These are phyloP conservation scores for Phytophthora pini DNA, from an alignment of 352 stramenopile genomes.

Conservation along the genomic window DNA sequence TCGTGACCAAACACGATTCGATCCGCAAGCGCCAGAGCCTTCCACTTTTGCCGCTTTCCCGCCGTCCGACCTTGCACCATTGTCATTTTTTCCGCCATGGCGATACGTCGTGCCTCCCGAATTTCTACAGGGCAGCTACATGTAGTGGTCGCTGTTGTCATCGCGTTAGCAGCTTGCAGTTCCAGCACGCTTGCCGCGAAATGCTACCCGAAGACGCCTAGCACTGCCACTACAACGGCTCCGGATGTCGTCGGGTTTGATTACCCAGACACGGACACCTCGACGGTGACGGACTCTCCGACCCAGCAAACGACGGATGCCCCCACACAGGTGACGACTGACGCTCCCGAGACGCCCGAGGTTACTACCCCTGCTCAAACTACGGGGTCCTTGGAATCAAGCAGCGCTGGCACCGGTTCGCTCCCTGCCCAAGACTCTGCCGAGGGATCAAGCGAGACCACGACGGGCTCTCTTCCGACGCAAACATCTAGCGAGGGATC, in stretches of 20 bases:
- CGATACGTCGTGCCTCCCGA: slow-evolving; percentile 12
- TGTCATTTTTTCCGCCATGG: slow-evolving; percentile 19
- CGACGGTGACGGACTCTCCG: slow-evolving; percentile 26
- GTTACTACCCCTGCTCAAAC: slow-evolving; percentile 14
- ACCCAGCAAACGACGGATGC: slow-evolving; percentile 22
- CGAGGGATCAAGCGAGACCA: neutral
- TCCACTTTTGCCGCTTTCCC: neutral
- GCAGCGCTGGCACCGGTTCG: slow-evolving; percentile 9
- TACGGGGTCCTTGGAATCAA: slow-evolving; percentile 11
- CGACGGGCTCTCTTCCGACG: neutral
- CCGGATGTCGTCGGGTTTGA: slow-evolving; percentile 14
- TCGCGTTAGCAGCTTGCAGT: slow-evolving; percentile 14
- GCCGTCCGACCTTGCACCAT: slow-evolving; percentile 9
- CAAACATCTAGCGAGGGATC: slow-evolving; percentile 12
- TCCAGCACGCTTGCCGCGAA: slow-evolving; percentile 19
- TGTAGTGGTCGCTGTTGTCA: slow-evolving; percentile 4
- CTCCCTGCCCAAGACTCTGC: neutral
- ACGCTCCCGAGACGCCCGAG: slow-evolving; percentile 12
- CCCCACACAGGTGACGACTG: slow-evolving; percentile 11
- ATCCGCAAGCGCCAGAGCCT: too few relatives aligned
- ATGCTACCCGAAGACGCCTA: slow-evolving; percentile 16
- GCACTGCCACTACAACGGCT: neutral
- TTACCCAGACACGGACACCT: slow-evolving; percentile 18
- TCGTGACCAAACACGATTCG: too few relatives aligned
- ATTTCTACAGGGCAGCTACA: slow-evolving; percentile 14